Percentiles rank a stretch among this genome's conserved stretches.
Evolutionary conservation across 176 grass and related monocot species (phyloP).

Genomic region (Avena insularis): DNA sequence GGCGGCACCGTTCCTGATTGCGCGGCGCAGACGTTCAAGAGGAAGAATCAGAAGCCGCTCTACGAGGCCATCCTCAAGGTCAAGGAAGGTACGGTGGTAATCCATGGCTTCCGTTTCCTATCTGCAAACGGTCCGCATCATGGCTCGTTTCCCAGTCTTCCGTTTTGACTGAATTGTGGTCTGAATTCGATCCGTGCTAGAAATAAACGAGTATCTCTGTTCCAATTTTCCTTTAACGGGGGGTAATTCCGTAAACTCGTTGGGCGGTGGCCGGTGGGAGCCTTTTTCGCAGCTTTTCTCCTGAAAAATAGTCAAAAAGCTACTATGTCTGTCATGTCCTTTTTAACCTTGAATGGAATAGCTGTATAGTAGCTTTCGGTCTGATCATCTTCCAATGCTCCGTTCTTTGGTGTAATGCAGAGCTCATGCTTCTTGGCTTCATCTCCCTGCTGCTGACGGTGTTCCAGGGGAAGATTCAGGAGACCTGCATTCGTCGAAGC

Average conservation of each 20-base stretch:
- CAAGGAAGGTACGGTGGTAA: conserved; percentile 70
- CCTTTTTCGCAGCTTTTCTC: not conserved
- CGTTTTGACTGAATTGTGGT: not conserved
- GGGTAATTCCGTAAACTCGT: not conserved
- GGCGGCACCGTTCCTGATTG: not conserved
- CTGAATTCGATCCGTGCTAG: not conserved
- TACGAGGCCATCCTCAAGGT: conserved; percentile 94
- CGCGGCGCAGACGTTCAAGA: conserved; percentile 59
- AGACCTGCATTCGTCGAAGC: conserved; percentile 61
- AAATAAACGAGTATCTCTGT: not conserved
- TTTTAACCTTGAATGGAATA: not conserved
- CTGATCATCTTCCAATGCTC: not conserved
- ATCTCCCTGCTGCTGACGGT: conserved; percentile 94
- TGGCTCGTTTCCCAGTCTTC: not conserved
- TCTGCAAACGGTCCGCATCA: not conserved
- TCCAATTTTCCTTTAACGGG: not conserved
- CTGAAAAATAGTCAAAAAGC: not conserved
- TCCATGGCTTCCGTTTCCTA: not conserved
- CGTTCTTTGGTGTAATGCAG: conserved; percentile 50
- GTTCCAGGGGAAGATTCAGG: conserved; percentile 71
- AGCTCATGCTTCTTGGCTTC: conserved; percentile 95
- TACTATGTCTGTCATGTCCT: not conserved
- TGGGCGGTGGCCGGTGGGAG: not conserved
- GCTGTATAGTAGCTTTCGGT: not conserved
- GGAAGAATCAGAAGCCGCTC: conserved; percentile 81